Conservation (phyloP, 352 stramenopile species). For the Phytophthora constricta region DNA sequence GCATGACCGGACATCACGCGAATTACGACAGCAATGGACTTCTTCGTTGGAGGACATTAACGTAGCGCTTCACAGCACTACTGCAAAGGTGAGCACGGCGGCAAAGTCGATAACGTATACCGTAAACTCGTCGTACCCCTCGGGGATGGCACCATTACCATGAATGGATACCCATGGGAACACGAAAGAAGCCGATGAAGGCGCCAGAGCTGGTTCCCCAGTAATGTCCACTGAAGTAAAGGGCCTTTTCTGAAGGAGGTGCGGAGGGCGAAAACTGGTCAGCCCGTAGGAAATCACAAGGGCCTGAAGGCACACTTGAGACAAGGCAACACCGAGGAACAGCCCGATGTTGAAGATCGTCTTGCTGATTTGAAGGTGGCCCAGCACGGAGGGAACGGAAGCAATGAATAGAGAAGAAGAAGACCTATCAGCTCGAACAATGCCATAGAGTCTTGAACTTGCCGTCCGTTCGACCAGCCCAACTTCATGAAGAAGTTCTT, state of each 20-base stretch:
- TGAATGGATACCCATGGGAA: conserved; percentile 81
- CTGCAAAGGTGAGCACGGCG: conserved; percentile 49
- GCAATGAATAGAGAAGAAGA: conserved; percentile 54
- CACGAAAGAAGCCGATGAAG: conserved; percentile 75
- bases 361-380: conserved; percentile 32
- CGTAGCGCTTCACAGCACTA: conserved; percentile 57
- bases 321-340: conserved; percentile 55
- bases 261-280: conserved; percentile 68
- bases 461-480: conserved; percentile 61
- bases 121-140: conserved; percentile 45
- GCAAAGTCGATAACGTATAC: conserved; percentile 65
- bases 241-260: conserved; percentile 49
- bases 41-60: conserved; percentile 42
- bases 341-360: conserved; percentile 68
- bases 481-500: conserved; percentile 74
- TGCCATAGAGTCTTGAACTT: conserved; percentile 42
- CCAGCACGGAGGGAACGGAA: conserved; percentile 44
- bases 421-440: conserved; percentile 55
- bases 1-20: conserved; percentile 33
- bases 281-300: conserved; percentile 68
- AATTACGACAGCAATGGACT: conserved; percentile 51
- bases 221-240: conserved; percentile 88
- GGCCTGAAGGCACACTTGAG: conserved; percentile 58
- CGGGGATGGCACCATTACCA: conserved; percentile 61
- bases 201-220: conserved; percentile 78